These are phyloP conservation scores for Cytospora piceicola DNA, from an alignment of 2,329 filamentous ascomycete species.

Conservation along the genomic window DNA sequence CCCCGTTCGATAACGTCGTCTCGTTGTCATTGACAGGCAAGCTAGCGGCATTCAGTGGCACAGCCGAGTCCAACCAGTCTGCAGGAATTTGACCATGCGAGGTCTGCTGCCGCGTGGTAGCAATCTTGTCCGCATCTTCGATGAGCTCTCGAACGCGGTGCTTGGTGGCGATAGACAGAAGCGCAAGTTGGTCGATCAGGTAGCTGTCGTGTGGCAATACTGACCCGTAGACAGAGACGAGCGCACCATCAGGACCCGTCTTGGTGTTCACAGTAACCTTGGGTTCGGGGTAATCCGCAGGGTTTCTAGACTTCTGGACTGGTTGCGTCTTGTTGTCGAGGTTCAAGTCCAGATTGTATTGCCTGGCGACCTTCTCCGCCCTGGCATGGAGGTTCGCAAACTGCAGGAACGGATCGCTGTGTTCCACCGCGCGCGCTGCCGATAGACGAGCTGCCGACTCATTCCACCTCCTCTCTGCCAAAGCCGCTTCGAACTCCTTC, in stretches of 20 bases:
- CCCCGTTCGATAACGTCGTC: constrained; percentile 35
- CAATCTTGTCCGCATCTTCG: constrained; percentile 74
- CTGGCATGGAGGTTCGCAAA: constrained; percentile 64
- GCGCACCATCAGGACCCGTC: constrained; percentile 61
- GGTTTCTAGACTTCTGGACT: constrained; percentile 54
- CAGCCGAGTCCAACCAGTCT: constrained; percentile 75
- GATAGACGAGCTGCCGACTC: constrained; percentile 66
- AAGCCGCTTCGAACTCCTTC: constrained; percentile 67
- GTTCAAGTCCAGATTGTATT: constrained; percentile 61
- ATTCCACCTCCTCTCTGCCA: constrained; percentile 67
- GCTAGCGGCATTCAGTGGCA: constrained; percentile 49
- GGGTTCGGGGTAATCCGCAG: constrained; percentile 54
- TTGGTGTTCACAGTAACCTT: constrained; percentile 58
- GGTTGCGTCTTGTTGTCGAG: constrained; percentile 56
- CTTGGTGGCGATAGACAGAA: constrained; percentile 82
- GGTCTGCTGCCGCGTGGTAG: constrained; percentile 72
- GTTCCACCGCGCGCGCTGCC: constrained; percentile 66
- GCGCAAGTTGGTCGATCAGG: constrained; percentile 79
- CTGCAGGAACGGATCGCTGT: constrained; percentile 74
- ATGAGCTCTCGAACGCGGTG: constrained; percentile 76
- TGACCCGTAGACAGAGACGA: constrained; percentile 66
- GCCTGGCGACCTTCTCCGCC: constrained; percentile 60
- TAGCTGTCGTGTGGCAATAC: constrained; percentile 77
- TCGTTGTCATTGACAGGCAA: constrained; percentile 37
- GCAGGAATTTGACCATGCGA: constrained; percentile 79